Base-by-base conservation (phyloP, 495 filamentous ascomycete genomes). In the Aspergillus egyptiacus region DNA sequence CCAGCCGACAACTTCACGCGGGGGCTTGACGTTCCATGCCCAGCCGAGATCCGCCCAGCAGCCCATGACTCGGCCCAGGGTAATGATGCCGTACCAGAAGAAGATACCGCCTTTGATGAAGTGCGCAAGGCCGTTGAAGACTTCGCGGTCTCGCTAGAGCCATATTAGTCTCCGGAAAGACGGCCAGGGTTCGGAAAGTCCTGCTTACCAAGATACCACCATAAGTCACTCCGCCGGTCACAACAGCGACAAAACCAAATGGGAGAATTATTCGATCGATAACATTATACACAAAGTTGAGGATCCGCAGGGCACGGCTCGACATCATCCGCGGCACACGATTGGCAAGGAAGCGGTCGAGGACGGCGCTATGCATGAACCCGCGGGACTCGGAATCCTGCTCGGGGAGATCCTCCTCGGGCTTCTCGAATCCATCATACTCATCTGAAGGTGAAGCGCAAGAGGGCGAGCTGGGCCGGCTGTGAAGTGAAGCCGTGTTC, bases 21-120 rank as follows among this genome's bases (percentile, higher is more conserved):
- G 69, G 0, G 89, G 90, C 48, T 85, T 85, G 45, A 90, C 66
- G 56, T 98, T 96, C 93, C 93, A 98, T 0, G 89, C 86, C 93
- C 93, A 98, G 50, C 93, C 93, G 43, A 91, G 77, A 40, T 95
- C 87, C 34, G 86, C 82, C 68, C 93, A 98, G 68, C 85, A 84
- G 14, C 93, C 93, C 55, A 90, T 79, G 82, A 87, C 95, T 15
- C 93, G 87, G 13, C 89, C 89, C 15, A 98, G 78, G 0, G 89
- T 93, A 22, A 97, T 66, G 10, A 95, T 61, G 14, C 93, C 93
- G 50, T 96, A 89, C 85, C 89, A 89, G 67, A 96, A 87, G 70
- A 98, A 98, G 48, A 97, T 87, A n/a, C 89, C 88, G 44, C 91
- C 93, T 62, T 97, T 98, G 63, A 96, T 86, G 66, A 87, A 94